Base-by-base conservation (phyloP, 345 rosid species). In the Syzygium aqueum region DNA sequence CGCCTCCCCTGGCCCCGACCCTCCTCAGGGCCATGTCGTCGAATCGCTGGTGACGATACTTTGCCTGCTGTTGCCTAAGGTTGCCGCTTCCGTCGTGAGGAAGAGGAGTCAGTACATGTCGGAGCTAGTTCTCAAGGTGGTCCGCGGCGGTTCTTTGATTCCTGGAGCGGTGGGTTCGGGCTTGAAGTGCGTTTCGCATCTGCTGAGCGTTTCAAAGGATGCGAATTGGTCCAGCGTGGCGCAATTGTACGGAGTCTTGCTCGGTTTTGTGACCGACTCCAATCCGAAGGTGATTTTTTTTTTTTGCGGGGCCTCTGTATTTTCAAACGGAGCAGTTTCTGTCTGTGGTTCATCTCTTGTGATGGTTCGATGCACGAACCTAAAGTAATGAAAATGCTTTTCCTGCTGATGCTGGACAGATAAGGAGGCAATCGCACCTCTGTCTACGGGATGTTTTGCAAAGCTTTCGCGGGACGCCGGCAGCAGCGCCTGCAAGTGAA, bases 401-500 rank as follows among this genome's bases (percentile, higher is more conserved):
- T 51, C 77, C 83, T 77, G 63, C 40, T n/a, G 51, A 37, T 87
- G 28, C 84, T 56, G n/a, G 54, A 84, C 91, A 97, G 99, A 98
- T 95, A 86, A 93, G 99, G 85, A 95, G 90, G 92, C 96, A 95
- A 88, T 89, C 98, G 9, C 95, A 94, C 61, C 77, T 86, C 53
- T 92, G 95, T 84, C 88, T 91, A 84, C 94, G 95, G 43, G 96
- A 94, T 67, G 90, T 92, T 73, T 87, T 97, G 59, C 94, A 90
- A 87, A 90, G 91, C 89, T 91, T 94, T 86, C 94, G 90, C 86
- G 94, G 95, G 57, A 93, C 92, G 25, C 87, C 93, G 2, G 88
- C 91, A 19, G 86, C 93, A 51, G 87, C 89, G 23, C 93, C 94
- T n/a, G 94, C 95, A n/a, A 95, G 99, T 87, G 97, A 96, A 92